Evolutionary conservation across 441 rosid species (phyloP).

Genomic region (Melastoma candidum): DNA sequence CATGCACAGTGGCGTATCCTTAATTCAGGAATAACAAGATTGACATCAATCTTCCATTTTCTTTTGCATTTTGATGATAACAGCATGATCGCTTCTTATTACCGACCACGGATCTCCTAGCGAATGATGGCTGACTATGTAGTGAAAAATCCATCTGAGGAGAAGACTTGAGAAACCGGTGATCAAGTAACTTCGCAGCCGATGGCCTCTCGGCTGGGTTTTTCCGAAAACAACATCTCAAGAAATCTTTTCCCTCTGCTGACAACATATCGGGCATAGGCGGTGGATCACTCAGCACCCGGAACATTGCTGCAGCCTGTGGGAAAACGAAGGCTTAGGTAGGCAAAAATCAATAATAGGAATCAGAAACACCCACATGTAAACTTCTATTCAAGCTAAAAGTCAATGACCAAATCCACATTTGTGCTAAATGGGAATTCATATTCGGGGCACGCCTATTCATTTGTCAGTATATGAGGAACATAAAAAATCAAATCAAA

Average conservation of each 20-base stretch:
- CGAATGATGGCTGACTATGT: conserved; percentile 26
- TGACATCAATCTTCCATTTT: neutral
- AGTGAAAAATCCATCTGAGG: conserved; percentile 32
- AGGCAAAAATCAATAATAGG: conserved; percentile 1
- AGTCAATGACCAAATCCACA: conserved; percentile 1
- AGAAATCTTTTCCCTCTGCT: conserved; percentile 74
- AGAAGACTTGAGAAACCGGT: conserved; percentile 51
- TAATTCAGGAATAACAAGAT: no score
- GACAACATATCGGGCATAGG: conserved; percentile 70
- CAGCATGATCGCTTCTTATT: conserved; percentile 3
- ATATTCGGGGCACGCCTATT: no score
- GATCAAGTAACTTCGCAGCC: conserved; percentile 65
- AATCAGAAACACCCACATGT: neutral
- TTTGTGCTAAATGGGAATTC: neutral
- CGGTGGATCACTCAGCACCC: conserved; percentile 75
- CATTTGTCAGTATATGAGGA: neutral
- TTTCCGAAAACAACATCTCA: conserved; percentile 60
- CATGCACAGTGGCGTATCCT: no score
- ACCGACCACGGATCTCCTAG: conserved; percentile 41
- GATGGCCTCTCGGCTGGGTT: conserved; percentile 85
- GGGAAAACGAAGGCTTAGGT: conserved; percentile 9
- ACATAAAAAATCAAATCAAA: neutral
- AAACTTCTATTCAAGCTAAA: neutral
- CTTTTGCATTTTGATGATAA: neutral
- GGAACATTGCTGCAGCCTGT: conserved; percentile 96